phyloP scores from a whole-genome alignment of 768 basidiomycete genomes.

The Mrakia gelida region DNA sequence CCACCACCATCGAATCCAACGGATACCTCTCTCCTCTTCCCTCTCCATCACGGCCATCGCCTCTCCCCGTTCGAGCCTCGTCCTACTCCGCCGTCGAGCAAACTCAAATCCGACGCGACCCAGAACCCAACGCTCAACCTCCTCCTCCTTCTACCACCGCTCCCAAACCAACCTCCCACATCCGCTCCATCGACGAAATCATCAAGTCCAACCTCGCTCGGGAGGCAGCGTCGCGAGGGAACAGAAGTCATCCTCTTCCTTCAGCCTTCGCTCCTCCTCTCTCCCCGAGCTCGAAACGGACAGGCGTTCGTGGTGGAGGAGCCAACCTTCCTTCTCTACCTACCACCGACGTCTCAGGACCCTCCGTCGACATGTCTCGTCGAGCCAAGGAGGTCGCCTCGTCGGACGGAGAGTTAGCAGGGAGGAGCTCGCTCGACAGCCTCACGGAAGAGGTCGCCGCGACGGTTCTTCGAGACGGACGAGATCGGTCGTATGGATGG shows the following conservation, averaged over 20 bases:
- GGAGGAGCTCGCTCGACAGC: neutral
- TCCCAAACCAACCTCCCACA: neutral
- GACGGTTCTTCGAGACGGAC: neutral
- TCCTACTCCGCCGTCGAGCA: neutral
- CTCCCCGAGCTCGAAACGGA: neutral
- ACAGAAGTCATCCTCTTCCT: neutral
- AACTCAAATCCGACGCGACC: neutral
- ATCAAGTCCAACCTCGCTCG: neutral
- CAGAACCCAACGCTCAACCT: neutral
- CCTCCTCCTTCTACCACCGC: neutral
- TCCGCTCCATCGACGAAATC: slow-evolving; percentile 14
- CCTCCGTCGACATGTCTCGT: neutral
- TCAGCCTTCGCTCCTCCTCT: slow-evolving; percentile 21
- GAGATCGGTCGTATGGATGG: neutral
- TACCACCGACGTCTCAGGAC: neutral
- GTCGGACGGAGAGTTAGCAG: neutral
- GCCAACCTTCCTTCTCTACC: neutral
- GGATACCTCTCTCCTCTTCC: neutral
- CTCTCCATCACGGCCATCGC: neutral
- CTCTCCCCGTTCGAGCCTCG: neutral
- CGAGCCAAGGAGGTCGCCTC: neutral
- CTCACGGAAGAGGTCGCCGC: neutral
- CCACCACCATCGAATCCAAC: no score
- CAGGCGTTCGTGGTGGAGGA: neutral
- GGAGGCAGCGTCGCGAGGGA: slow-evolving; percentile 7